Evolutionary conservation across 169 alveolate genomes (phyloP), one percentile per base, ranked within the genome.

Genomic region (Besnoitia besnoiti): DNA sequence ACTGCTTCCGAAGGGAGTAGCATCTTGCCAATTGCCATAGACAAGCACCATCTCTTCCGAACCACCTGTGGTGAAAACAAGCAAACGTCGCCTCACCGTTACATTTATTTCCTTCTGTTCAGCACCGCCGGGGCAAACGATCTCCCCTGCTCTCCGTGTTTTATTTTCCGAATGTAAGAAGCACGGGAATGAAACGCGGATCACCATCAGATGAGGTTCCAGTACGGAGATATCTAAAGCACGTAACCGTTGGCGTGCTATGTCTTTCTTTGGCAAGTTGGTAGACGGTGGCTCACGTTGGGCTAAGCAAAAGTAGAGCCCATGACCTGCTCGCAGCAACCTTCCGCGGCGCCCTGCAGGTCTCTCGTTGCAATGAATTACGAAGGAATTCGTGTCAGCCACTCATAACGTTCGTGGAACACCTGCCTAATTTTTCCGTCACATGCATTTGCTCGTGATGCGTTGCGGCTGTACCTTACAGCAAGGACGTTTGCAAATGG

Each of bases 71-170:
- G n/a, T n/a, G n/a, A n/a, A n/a, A n/a, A n/a, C n/a, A 73, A 30
- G 46, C 16, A 10, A 73, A 1, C 14, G n/a, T n/a, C n/a, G n/a
- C n/a, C n/a, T n/a, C n/a, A n/a, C n/a, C n/a, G n/a, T n/a, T n/a
- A n/a, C n/a, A n/a, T n/a, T n/a, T n/a, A n/a, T n/a, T 73, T 19
- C 82, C 8, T 73, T 73, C 8, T 35, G 47, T 37, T 35, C 82
- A 73, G 82, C 82, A 16, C 82, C 82, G 12, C 47, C 82, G n/a
- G 82, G 82, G 12, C 82, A 73, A 73, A 73, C 82, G 47, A n/a
- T 73, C 30, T 10, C 82, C 46, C 44, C 44, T n/a, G 82, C 12
- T 30, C 82, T 73, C 46, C 82, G 82, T 19, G 40, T 10, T 19
- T 14, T 73, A 19, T 73, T 73, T 42, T 73, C 82, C 40, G 82